These are phyloP conservation scores for Neurospora sp. DNA, from an alignment of 495 filamentous ascomycete species.

Conservation along the genomic window DNA sequence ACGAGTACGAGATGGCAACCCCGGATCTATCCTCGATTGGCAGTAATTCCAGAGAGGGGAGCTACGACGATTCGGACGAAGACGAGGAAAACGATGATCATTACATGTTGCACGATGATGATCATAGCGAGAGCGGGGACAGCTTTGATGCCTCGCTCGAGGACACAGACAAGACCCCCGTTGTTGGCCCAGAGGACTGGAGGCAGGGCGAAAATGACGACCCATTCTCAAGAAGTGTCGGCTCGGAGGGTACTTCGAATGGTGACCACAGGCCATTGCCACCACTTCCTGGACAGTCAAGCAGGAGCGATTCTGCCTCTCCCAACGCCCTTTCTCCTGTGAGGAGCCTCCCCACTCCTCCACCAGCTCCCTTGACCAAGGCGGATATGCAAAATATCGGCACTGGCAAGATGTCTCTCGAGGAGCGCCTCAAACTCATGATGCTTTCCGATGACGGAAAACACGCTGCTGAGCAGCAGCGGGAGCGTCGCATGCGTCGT, in stretches of 20 bases:
- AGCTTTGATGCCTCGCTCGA: constrained; percentile 91
- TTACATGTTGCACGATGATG: constrained; percentile 56
- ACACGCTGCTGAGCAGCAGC: constrained; percentile 43
- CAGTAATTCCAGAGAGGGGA: constrained; percentile 78
- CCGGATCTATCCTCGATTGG: constrained; percentile 85
- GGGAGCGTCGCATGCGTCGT: constrained; percentile 51
- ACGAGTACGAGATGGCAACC: constrained; percentile 96
- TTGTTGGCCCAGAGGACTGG: constrained; percentile 95
- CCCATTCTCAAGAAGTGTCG: constrained; percentile 60
- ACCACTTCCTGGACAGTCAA: constrained; percentile 48
- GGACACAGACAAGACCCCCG: constrained; percentile 92
- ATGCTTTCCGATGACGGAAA: constrained; percentile 57
- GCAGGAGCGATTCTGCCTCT: constrained; percentile 28
- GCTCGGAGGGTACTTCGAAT: constrained; percentile 54
- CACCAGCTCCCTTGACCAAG: constrained; percentile 55
- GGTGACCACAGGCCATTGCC: constrained; percentile 66
- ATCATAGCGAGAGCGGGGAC: constrained; percentile 70
- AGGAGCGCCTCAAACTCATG: constrained; percentile 75
- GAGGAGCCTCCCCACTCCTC: constrained; percentile 55
- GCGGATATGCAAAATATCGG: constrained; percentile 60
- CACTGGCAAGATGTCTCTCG: constrained; percentile 61
- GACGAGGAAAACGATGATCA: constrained; percentile 62
- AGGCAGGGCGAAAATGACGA: constrained; percentile 64
- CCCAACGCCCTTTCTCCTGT: constrained; percentile 45
- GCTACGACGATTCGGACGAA: constrained; percentile 82